phyloP scores from a whole-genome alignment of 2,329 filamentous ascomycete species.

The Colletotrichum tanaceti region DNA sequence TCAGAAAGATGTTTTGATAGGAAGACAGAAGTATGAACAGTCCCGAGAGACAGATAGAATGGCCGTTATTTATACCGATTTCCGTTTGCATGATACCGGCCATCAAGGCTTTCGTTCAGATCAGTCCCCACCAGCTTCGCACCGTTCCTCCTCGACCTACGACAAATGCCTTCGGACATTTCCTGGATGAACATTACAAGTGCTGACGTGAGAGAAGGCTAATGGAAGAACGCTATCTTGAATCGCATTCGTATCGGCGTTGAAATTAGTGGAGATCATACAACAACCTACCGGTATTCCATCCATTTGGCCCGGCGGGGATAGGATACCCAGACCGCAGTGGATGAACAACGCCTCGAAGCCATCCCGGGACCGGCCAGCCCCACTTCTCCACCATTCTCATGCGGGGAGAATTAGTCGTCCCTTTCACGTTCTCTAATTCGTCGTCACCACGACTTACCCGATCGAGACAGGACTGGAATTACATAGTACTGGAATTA shows the following conservation, averaged over 20 bases:
- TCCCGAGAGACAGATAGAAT: neutral
- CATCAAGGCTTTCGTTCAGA: neutral
- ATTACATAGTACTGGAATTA: no score
- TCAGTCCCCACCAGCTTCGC: no score
- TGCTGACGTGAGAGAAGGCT: slow-evolving; percentile 24
- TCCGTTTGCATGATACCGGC: neutral
- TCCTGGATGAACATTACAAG: neutral
- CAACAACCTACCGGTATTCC: no score
- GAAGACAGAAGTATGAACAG: neutral
- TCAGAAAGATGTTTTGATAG: neutral
- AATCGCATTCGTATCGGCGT: neutral
- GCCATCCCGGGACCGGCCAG: neutral
- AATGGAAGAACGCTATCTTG: neutral
- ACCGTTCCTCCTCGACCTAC: neutral
- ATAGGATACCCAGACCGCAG: neutral
- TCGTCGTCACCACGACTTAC: slow-evolving; percentile 30
- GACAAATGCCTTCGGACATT: no score
- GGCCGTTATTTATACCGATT: neutral
- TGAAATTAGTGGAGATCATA: neutral
- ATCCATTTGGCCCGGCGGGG: neutral
- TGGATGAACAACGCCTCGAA: neutral
- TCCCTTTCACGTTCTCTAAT: slow-evolving; percentile 19
- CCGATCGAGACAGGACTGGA: slow-evolving; percentile 21
- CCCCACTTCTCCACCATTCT: slow-evolving; percentile 24
- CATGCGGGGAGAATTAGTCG: slow-evolving; percentile 22